A percentile compares a stretch with the other conserved stretches of the same genome.
phyloP scores from a whole-genome alignment of 257 asterid genomes.

The Galeopsis tetrahit region DNA sequence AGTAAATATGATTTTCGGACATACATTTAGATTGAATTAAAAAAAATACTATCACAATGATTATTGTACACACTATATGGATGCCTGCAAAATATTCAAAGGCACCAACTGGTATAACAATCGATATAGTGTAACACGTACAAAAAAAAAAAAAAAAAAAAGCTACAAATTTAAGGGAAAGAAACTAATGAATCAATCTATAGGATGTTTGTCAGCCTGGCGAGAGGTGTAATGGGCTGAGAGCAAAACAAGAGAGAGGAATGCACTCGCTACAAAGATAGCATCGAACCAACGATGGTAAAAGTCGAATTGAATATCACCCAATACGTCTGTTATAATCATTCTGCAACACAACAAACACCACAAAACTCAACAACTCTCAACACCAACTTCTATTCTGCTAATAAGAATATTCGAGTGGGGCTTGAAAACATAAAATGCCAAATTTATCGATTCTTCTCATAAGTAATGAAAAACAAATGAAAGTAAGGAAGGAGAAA shows the following conservation, averaged over 20 bases:
- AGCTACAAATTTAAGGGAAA: neutral
- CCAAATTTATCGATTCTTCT: neutral
- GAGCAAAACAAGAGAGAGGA: slow-evolving; percentile 84
- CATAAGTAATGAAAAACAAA: neutral
- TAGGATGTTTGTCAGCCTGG: slow-evolving; percentile 92
- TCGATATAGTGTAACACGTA: neutral
- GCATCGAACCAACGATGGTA: slow-evolving; percentile 99
- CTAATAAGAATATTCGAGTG: neutral
- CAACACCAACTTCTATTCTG: neutral
- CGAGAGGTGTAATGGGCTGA: slow-evolving; percentile 98
- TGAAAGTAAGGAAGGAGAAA: neutral
- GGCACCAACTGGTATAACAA: neutral
- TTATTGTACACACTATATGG: neutral
- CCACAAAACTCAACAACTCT: slow-evolving; percentile 6
- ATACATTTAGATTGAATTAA: neutral
- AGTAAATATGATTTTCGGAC: neutral
- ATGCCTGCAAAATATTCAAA: neutral
- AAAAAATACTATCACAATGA: neutral
- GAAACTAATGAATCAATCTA: slow-evolving; percentile 49
- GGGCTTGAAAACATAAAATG: neutral
- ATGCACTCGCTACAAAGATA: slow-evolving; percentile 92
- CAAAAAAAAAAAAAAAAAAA: neutral
- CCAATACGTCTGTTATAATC: slow-evolving; percentile 92
- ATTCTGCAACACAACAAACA: slow-evolving; percentile 54
- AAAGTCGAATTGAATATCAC: slow-evolving; percentile 94